These are phyloP conservation scores for Hortaea sp. DNA, from an alignment of 2,329 filamentous ascomycete genomes.

Conservation along the genomic window DNA sequence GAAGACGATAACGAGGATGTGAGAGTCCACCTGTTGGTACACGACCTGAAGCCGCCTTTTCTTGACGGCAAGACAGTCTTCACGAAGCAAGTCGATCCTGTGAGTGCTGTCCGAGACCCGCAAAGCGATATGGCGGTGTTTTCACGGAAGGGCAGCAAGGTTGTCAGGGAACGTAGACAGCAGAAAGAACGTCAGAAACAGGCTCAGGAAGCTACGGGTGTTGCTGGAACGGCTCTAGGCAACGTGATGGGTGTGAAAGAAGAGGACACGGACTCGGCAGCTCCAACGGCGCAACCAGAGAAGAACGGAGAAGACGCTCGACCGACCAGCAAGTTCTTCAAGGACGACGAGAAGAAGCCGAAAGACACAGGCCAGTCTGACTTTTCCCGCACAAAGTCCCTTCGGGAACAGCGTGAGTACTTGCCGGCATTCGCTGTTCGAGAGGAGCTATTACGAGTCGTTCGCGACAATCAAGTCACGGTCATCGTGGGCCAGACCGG, in stretches of 20 bases:
- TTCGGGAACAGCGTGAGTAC: conserved; percentile 85
- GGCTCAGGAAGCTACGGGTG: conserved; percentile 86
- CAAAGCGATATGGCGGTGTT: conserved; percentile 99
- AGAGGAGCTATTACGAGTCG: conserved; percentile 82
- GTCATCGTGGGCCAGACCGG: conserved; percentile 97
- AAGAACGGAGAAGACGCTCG: conserved; percentile 38
- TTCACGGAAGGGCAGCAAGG: conserved; percentile 84
- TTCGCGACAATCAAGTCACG: conserved; percentile 91
- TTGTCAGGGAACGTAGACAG: conserved; percentile 83
- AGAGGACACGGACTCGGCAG: conserved; percentile 76
- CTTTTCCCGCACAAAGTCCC: conserved; percentile 85
- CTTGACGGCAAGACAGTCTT: conserved; percentile 91
- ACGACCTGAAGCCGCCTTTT: conserved; percentile 89
- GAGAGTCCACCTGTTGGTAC: conserved; percentile 80
- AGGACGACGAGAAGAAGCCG: conserved; percentile 87
- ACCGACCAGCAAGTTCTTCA: conserved; percentile 50
- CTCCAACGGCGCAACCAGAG: conserved; percentile 38
- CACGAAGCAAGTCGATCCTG: conserved; percentile 91
- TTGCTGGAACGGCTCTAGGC: conserved; percentile 82
- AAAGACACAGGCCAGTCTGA: conserved; percentile 72
- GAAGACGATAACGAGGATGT: conserved; percentile 84
- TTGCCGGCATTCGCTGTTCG: conserved; percentile 92
- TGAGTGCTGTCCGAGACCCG: conserved; percentile 82
- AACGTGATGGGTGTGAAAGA: conserved; percentile 96
- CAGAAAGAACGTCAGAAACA: conserved; percentile 90